Base-by-base conservation (phyloP, 129 eudicot species). In the Arctium minus region DNA sequence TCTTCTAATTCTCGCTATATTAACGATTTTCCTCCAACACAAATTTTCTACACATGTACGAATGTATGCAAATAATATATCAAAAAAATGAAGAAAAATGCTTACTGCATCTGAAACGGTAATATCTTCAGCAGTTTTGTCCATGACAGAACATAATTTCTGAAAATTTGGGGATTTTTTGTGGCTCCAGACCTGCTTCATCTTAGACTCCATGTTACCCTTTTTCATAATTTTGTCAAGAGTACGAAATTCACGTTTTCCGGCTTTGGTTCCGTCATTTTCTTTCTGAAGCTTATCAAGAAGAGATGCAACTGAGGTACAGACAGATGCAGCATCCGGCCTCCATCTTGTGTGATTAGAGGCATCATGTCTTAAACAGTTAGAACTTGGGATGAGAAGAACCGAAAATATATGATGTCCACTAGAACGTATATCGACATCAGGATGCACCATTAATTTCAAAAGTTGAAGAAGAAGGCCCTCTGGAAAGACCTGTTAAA, bases 341-440 rank as follows among this genome's bases (percentile, higher is more conserved):
- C 90, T 87, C 93, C 93, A 88, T 88, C 85, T 88, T 81, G 90
- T 87, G 72, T 84, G 87, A 74, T 88, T 84, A 44, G 92, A 83
- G 81, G 76, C 87, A 79, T 91, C 96, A 44, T 74, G 88, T 75
- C 87, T 87, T 70, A 89, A 83, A 85, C 87, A 88, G 77, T 88
- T 90, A 30, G 93, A 88, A 77, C 80, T 89, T 82, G 99, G 98
- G 78, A 91, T 77, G 18, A 96, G 91, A 83, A 96, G 94, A 85
- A 88, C 86, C 48, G 97, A 90, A 85, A 89, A 96, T 77, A 96
- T 90, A 44, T 93, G 98, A 84, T 96, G 99, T 33, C 91, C 98
- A 67, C 97, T 89, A 40, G 89, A 82, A 70, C 99, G 99, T 69
- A 94, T 86, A 88, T 93, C 98, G 80, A 86, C 91, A 56, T 93